Base-by-base conservation (phyloP, 1,284 basidiomycete species). In the Pisolithus thermaeus region DNA sequence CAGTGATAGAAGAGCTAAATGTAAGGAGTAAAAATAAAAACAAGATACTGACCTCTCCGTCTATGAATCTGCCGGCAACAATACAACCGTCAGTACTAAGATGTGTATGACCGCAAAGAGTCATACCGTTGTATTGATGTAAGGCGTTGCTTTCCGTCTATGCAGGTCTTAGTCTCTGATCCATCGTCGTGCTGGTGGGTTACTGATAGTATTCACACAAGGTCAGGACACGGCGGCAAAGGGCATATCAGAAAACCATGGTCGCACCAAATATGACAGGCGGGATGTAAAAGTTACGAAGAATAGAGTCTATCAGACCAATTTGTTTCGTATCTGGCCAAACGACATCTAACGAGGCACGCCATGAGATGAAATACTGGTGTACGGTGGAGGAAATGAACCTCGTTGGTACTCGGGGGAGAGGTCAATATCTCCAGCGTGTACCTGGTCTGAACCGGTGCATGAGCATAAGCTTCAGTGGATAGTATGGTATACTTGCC, bases 381-480 rank as follows among this genome's bases (percentile, higher is more conserved):
- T 20, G 18, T n/a, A 6, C 22, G 12, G 30, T 12, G 30, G 16
- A 36, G 30, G 50, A 42, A 3, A 57, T 70, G 20, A 41, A 83
- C 84, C 85, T 64, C 87, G 77, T 60, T 90, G 87, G 59, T 90
- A 90, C 41, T 87, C 84, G 1, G 87, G 83, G 28, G 87, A 78
- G 14, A 88, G 66, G 59, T 86, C 72, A 41, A 90, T 82, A 52
- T 84, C 79, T 0, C 70, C 70, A 7, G 67, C 71, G 39, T 74
- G 65, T 30, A 88, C 78, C 60, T 86, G 82, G 52, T 87, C 86
- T 86, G 16, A 58, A 38, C 39, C 18, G 28, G 1, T 5, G 9
- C 4, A 53, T 56, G n/a, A 53, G 41, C 27, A 9, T 12, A 28
- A 11, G 28, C 6, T 3, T n/a, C 14, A 6, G 16, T 7, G n/a